Evolutionary conservation across 352 stramenopile species (phyloP), one percentile per base, ranked within the genome.

Genomic region (Phytopythium mirpurense): DNA sequence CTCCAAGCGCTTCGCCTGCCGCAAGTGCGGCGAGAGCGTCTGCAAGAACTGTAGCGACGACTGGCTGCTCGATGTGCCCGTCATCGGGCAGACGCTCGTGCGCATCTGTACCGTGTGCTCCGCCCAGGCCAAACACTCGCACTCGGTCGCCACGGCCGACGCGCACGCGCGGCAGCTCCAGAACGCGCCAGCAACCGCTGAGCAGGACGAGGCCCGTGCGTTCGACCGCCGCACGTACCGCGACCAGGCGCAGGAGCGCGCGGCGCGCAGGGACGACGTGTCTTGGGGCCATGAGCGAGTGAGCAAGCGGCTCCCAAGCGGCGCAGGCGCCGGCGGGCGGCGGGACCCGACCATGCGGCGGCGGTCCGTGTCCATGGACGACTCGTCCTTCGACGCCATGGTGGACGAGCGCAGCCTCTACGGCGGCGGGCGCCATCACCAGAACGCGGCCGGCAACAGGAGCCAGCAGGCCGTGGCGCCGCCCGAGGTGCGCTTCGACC

Each of bases 41-140:
- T 94, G 83, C 60, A 70, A 72, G 36, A 70, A 83, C 60, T 94
- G 83, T 62, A 90, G 83, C 52, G 69, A 86, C 41, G 72, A 91
- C 40, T 94, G 83, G 83, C 63, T 70, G 56, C 75, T 94, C 11
- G 78, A 91, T 54, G 67, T 94, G 2, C 83, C 83, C 2, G 79
- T 92, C 31, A 83, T 90, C 11, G 83, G 83, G 8, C 71, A 70
- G 23, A 88, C 74, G 14, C 86, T 88, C 57, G 78, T 94, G 40
- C 76, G 83, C 2, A 94, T 94, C 31, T 94, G 83, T 50, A 94
- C 81, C 0, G 76, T 92, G 26, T 94, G 83, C 56, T 90, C 83
- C 9, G 79, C 78, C 3, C 78, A 85, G 26, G 78, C 81, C 3
- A 77, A 83, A 26, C 70, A 72, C 36, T 83, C 72, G 53, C 78